Evolutionary conservation across 2,329 filamentous ascomycete genomes (phyloP).

Genomic region (Podosphaera leucotricha): DNA sequence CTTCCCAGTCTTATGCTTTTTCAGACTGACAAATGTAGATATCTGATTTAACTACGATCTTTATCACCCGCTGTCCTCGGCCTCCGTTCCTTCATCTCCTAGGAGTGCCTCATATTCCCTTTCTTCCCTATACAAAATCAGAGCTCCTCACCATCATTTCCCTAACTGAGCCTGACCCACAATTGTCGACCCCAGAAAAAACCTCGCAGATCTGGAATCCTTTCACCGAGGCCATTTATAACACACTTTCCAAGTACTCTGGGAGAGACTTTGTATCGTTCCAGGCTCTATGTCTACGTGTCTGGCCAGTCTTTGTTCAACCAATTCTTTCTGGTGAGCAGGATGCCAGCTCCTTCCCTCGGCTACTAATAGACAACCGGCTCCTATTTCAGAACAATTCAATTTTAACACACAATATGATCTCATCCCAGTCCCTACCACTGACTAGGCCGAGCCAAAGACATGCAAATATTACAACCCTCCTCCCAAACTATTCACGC

Average conservation of each 20-base stretch:
- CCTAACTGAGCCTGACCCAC: constrained; percentile 22
- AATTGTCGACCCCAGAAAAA: constrained; percentile 21
- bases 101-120: constrained; percentile 54
- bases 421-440: constrained; percentile 14
- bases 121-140: constrained; percentile 59
- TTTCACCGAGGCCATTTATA: constrained; percentile 68
- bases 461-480: constrained; percentile 24
- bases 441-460: constrained; percentile 3
- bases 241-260: constrained; percentile 60
- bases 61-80: constrained; percentile 51
- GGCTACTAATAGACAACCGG: constrained; percentile 49
- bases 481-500: constrained; percentile 47
- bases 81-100: constrained; percentile 45
- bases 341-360: constrained; percentile 58
- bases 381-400: constrained; percentile 49
- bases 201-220: constrained; percentile 52
- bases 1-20: neutral
- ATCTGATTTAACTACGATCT: constrained; percentile 49
- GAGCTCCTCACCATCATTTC: constrained; percentile 60
- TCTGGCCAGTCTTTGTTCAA: constrained; percentile 70
- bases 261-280: constrained; percentile 59
- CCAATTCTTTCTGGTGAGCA: constrained; percentile 49
- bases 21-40: constrained; percentile 37
- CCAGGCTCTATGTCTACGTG: constrained; percentile 38
- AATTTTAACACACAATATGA: constrained; percentile 41